These are phyloP conservation scores for Lipomyces chichibuensis DNA, from an alignment of 805 yeast genomes.

Conservation along the genomic window DNA sequence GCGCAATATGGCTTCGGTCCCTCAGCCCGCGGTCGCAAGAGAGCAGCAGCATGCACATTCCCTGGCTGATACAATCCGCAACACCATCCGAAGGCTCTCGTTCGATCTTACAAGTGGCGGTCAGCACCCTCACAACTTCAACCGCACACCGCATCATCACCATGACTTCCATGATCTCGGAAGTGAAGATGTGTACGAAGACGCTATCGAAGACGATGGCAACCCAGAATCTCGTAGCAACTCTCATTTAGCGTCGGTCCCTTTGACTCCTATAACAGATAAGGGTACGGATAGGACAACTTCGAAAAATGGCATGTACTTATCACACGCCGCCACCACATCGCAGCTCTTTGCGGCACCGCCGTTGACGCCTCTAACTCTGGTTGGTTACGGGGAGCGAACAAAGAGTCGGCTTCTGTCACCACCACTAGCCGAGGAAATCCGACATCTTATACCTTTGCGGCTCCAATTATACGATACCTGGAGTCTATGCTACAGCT, in stretches of 20 bases:
- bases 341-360: constrained; percentile 22
- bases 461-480: constrained; percentile 73
- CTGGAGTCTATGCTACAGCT: constrained; percentile 80
- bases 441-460: constrained; percentile 73
- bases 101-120: constrained; percentile 19
- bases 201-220: constrained; percentile 9
- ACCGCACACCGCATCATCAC: constrained; percentile 29
- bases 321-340: constrained; percentile 5
- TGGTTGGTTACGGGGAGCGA: constrained; percentile 61
- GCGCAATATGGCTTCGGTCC: background rate
- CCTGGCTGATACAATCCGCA: constrained; percentile 33
- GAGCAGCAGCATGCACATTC: constrained; percentile 13
- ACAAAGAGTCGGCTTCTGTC: constrained; percentile 64
- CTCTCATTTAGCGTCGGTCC: constrained; percentile 14
- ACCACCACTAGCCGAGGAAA: constrained; percentile 70
- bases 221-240: background rate
- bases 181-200: constrained; percentile 20
- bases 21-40: background rate
- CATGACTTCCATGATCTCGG: constrained; percentile 35
- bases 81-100: constrained; percentile 34
- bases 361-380: constrained; percentile 60
- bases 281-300: background rate
- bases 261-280: background rate
- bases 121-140: background rate
- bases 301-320: no score